Evolutionary conservation across 1,139 yeast species (phyloP), one percentile per base, ranked within the genome.

Genomic region (Magnusiomyces ingens): DNA sequence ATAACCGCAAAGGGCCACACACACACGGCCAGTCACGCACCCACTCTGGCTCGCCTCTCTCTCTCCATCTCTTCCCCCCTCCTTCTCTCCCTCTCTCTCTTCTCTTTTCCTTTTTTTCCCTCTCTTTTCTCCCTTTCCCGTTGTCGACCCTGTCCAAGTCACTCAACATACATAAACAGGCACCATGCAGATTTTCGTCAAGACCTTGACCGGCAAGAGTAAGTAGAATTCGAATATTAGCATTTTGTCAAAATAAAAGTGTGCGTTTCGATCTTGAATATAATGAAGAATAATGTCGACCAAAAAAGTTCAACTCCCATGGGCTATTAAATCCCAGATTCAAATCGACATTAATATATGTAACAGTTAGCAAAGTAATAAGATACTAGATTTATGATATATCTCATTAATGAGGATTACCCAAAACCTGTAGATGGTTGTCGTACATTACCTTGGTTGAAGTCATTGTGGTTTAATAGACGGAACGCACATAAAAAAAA

Each of bases 171-270:
- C 45, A 49, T 50, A 44, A 48, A 48, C 37, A 13, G 45, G 22
- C 47, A 53, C 50, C 42, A 54, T 55, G 58, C 57, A 54, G 55
- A 54, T 55, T 57, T 63, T 63, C 62, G 65, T 63, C 62, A 63
- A 63, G 65, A 63, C 66, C 56, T 58, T 63, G 60, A 63, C 66
- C 52, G 66, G 66, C 55, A 63, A 63, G 63, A 63, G 63, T 58
- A 63, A 59, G 61, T 58, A 48, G 6, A 13, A 21, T 19, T 19
- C 21, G 18, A 3, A 26, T 26, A 26, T 4, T 5, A 26, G 32
- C 12, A n/a, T 48, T 22, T 15, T 48, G 22, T 43, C 15, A 17
- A 11, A 15, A 15, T 17, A 11, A 17, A 40, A 40, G n/a, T 40
- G 43, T 15, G 19, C 18, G 41, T 12, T 12, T 37, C 17, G 15